Conservation (phyloP, 2,329 filamentous ascomycete species). For the Calonectria honghensis region DNA sequence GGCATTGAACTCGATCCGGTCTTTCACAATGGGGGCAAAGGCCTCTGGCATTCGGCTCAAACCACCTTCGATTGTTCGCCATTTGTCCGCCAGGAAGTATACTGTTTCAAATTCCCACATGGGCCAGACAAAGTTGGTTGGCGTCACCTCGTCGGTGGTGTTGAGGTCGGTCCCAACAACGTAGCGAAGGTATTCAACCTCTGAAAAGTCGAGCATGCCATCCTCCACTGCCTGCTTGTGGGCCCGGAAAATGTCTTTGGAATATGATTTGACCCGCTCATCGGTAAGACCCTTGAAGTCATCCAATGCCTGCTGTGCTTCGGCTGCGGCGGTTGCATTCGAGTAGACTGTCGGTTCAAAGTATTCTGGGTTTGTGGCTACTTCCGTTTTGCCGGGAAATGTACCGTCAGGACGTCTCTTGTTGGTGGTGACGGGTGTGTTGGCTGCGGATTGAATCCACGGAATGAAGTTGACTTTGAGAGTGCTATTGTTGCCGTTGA, state of each 20-base stretch:
- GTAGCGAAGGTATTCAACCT: constrained; percentile 58
- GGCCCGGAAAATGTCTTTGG: constrained; percentile 56
- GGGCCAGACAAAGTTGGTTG: constrained; percentile 48
- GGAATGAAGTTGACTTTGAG: constrained; percentile 76
- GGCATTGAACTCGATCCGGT: constrained; percentile 48
- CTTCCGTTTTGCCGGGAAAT: constrained; percentile 1
- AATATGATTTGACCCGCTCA: constrained; percentile 49
- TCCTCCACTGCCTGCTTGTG: constrained; percentile 56
- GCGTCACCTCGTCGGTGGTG: constrained; percentile 61
- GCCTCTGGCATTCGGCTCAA: constrained; percentile 60
- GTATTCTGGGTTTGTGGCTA: constrained; percentile 15
- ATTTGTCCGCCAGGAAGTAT: constrained; percentile 53
- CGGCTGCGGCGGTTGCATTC: constrained; percentile 51
- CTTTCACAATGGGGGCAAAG: constrained; percentile 57
- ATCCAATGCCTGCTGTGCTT: constrained; percentile 51
- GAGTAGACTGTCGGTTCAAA: constrained; percentile 45
- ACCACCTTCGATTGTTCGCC: constrained; percentile 58
- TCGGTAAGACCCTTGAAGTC: constrained; percentile 52
- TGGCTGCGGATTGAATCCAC: constrained; percentile 72
- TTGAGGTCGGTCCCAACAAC: constrained; percentile 60
- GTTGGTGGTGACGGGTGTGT: constrained; percentile 57
- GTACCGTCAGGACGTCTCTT: constrained; percentile 27
- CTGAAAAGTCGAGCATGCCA: constrained; percentile 56
- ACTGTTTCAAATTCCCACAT: constrained; percentile 58
- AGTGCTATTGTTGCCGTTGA: constrained; percentile 71